Percentiles rank a stretch among this genome's conserved stretches.
These are phyloP conservation scores for Mycena rebaudengoi DNA, from an alignment of 768 basidiomycete species.

Conservation along the genomic window DNA sequence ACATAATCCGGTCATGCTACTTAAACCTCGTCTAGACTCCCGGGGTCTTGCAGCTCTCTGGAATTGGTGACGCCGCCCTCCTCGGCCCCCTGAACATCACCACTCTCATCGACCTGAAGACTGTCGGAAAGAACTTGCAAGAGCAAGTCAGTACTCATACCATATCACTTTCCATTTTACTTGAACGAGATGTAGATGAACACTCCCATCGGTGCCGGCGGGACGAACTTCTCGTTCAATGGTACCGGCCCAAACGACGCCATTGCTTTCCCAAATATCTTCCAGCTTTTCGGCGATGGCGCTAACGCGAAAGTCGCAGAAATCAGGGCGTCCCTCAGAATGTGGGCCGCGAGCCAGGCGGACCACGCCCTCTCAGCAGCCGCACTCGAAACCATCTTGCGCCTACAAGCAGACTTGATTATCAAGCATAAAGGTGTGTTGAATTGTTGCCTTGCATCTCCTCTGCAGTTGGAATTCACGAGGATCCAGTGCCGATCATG, in stretches of 20 bases:
- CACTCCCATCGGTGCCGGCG: constrained; percentile 45
- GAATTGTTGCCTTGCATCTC: neutral
- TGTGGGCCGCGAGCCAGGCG: constrained; percentile 55
- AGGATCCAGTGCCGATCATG: constrained; percentile 49
- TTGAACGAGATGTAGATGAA: too few species aligned
- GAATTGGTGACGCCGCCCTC: constrained; percentile 58
- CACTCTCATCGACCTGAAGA: constrained; percentile 52
- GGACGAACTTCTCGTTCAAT: constrained; percentile 46
- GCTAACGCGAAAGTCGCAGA: constrained; percentile 39
- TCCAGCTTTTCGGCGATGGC: constrained; percentile 51
- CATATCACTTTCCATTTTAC: too few species aligned
- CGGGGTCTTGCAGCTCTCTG: constrained; percentile 60
- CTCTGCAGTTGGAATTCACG: neutral
- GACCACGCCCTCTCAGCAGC: constrained; percentile 44
- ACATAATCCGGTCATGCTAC: neutral
- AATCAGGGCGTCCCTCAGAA: constrained; percentile 44
- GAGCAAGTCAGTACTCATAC: constrained; percentile 59
- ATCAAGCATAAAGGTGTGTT: constrained; percentile 53
- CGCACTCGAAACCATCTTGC: constrained; percentile 52
- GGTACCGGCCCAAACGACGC: constrained; percentile 55
- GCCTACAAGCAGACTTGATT: constrained; percentile 54
- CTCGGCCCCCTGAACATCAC: constrained; percentile 56
- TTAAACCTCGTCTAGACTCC: constrained; percentile 44
- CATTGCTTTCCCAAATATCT: constrained; percentile 60
- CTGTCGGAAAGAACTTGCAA: constrained; percentile 64